A percentile compares a stretch with the other conserved stretches of the same genome.
Evolutionary conservation across 306 rosid species (phyloP).

Genomic region (Coriaria nepalensis): DNA sequence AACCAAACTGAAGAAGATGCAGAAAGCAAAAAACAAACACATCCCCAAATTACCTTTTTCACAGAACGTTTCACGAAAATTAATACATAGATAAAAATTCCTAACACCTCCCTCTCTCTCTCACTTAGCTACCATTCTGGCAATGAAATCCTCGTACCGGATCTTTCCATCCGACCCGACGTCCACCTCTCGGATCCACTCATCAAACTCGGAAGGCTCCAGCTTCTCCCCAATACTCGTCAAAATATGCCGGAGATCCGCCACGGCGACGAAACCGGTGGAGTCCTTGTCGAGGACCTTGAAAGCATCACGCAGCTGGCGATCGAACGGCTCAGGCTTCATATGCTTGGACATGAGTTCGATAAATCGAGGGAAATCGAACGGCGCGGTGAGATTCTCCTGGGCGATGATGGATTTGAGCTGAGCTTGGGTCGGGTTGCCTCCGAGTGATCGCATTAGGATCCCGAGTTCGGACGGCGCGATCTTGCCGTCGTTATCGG

Average conservation of each 20-base stretch:
- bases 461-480: slow-evolving; percentile 97
- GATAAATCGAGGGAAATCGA: slow-evolving; percentile 72
- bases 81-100: slow-evolving; percentile 14
- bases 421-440: slow-evolving; percentile 95
- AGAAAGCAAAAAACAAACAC: slow-evolving; percentile 6
- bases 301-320: slow-evolving; percentile 89
- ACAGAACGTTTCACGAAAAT: slow-evolving; percentile 7
- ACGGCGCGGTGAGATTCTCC: slow-evolving; percentile 68
- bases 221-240: slow-evolving; percentile 96
- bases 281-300: slow-evolving; percentile 86
- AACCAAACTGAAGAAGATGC: slow-evolving; percentile 5
- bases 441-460: slow-evolving; percentile 93
- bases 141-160: slow-evolving; percentile 93
- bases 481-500: slow-evolving; percentile 78
- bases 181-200: slow-evolving; percentile 96
- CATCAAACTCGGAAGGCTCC: slow-evolving; percentile 88
- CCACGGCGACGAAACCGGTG: slow-evolving; percentile 62
- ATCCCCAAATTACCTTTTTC: slow-evolving; percentile 15
- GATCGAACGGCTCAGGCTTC: slow-evolving; percentile 95
- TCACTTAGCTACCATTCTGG: slow-evolving; percentile 96
- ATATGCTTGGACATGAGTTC: slow-evolving; percentile 87
- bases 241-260: slow-evolving; percentile 90
- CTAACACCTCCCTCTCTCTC: slow-evolving; percentile 7
- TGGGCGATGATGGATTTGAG: slow-evolving; percentile 72
- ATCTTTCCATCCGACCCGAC: slow-evolving; percentile 84